Evolutionary conservation across 73 alveolate genomes (phyloP).

Genomic region (Paraurostyla sp.): DNA sequence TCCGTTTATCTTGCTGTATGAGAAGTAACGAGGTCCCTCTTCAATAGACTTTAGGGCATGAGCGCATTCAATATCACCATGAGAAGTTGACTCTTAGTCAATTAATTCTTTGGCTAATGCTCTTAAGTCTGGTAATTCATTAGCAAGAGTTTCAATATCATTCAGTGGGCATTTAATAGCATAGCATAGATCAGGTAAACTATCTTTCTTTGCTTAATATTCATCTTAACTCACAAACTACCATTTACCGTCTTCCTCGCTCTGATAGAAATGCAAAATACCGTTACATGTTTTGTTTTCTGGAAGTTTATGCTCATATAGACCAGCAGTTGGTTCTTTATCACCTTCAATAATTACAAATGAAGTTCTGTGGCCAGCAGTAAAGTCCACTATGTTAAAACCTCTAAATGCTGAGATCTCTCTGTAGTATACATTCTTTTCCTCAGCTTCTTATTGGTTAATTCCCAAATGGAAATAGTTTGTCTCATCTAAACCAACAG

Average conservation of each 20-base stretch:
- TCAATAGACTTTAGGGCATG: neutral
- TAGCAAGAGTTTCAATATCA: neutral
- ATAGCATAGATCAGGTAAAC: constrained; percentile 29
- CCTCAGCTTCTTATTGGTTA: neutral
- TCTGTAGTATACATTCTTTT: neutral
- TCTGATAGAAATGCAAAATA: constrained; percentile 18
- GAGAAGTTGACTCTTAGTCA: neutral
- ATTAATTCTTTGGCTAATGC: neutral
- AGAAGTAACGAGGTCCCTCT: constrained; percentile 5
- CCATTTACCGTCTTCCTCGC: neutral
- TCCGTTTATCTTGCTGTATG: neutral
- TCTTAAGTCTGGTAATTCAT: neutral
- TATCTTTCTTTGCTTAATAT: neutral
- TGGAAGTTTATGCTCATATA: constrained; percentile 21
- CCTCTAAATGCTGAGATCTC: constrained; percentile 46
- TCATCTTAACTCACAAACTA: too few relatives aligned
- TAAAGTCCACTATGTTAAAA: constrained; percentile 22
- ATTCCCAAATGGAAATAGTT: neutral
- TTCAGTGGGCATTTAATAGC: constrained; percentile 45
- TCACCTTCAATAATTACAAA: constrained; percentile 27
- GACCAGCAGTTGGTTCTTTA: neutral
- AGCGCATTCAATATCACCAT: neutral
- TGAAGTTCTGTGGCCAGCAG: constrained; percentile 43
- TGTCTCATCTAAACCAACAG: constrained; percentile 31
- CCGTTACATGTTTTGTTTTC: neutral